Base-by-base conservation (phyloP, 2,329 filamentous ascomycete species). In the Colletotrichum kahawae region DNA sequence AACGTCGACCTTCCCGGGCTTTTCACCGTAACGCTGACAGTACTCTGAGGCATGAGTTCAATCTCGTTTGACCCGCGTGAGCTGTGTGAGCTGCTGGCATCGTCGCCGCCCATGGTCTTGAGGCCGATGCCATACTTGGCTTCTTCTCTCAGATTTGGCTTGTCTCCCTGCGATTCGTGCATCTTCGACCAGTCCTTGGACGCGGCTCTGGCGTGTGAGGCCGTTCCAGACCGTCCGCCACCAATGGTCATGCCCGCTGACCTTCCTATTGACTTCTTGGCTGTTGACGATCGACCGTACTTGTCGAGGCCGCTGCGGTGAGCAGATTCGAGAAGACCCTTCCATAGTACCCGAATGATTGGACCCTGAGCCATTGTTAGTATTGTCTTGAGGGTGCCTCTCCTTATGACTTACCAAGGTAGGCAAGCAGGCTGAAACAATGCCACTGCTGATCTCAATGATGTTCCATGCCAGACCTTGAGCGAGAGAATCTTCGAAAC, bases 101-200 rank as follows among this genome's bases (percentile, higher is more conserved):
- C 77, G 63, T 76, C 76, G 33, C 72, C 68, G 9, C 70, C 76
- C 67, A 75, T 76, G 1, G 77, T 78, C 31, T 74, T 68, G n/a
- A 78, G 76, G 8, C 77, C 77, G 63, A 78, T 78, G 34, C 77
- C 77, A 24, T 75, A 75, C 64, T 75, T 75, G 29, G 73, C 57
- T 27, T 75, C 73, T 10, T 75, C 73, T 21, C 69, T 70, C 4
- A 68, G 31, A 4, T 12, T 51, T 1, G 60, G 14, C 33, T 71
- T 74, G 31, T 34, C 48, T 13, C n/a, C 43, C 3, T 16, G 43
- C 7, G 31, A 14, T 7, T 68, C 63, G 8, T 70, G 18, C 4
- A 68, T 4, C 33, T 68, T 75, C 0, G 73, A 75, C 73, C 73
- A 75, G 48, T 75, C 73, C 18, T 72, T 75, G 0, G 73, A 72